Conservation (phyloP, 2,329 filamentous ascomycete genomes). For the Fusarium austroafricanum region DNA sequence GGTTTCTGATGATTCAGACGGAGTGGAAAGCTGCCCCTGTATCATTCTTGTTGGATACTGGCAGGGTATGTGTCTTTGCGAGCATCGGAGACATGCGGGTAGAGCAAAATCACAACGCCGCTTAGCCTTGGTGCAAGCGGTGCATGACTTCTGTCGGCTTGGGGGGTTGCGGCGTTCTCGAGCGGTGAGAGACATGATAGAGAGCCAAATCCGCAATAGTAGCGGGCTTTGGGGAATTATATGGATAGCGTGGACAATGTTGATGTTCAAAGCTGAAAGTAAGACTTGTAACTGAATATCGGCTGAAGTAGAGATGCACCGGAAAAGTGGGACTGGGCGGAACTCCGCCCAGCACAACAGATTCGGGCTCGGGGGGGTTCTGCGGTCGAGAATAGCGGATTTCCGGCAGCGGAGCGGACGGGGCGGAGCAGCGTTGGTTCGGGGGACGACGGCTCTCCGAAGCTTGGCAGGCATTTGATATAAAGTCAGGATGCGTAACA, state of each 20-base stretch:
- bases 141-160: slow-evolving; percentile 66
- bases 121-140: slow-evolving; percentile 67
- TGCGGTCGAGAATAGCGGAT: slow-evolving; percentile 17
- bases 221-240: background rate
- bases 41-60: slow-evolving; percentile 53
- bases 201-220: background rate
- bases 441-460: too few relatives aligned
- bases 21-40: background rate
- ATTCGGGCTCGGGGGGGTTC: background rate
- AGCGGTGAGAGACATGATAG: slow-evolving; percentile 47
- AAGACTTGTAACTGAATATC: background rate
- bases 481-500: background rate
- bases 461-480: background rate
- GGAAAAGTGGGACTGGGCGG: slow-evolving; percentile 43
- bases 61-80: slow-evolving; percentile 60
- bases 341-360: slow-evolving; percentile 42
- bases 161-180: slow-evolving; percentile 58
- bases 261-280: slow-evolving; percentile 3
- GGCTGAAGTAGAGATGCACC: slow-evolving; percentile 16
- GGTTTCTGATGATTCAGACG: slow-evolving; percentile 2
- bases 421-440: background rate
- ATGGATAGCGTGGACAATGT: too few relatives aligned
- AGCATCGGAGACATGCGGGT: slow-evolving; percentile 65
- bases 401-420: slow-evolving; percentile 10
- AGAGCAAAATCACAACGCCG: slow-evolving; percentile 65